Evolutionary conservation across 345 rosid species (phyloP).

Genomic region (Sapria himalayana): DNA sequence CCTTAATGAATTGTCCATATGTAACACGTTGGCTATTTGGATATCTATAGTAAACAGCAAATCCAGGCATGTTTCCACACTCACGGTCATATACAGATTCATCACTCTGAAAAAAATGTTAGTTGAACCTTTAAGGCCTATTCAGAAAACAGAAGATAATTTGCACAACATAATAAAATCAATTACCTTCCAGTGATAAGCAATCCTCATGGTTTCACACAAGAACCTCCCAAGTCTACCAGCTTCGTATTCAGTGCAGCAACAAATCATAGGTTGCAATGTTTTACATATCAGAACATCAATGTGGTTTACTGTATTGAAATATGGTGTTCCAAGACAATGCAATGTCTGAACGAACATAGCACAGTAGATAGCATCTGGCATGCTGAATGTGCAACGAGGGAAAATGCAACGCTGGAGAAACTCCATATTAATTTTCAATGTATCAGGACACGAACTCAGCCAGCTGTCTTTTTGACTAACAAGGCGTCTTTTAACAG

Average conservation of each 20-base stretch:
- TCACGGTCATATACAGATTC: conserved; percentile 89
- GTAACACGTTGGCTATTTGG: conserved; percentile 97
- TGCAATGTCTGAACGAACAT: conserved; percentile 96
- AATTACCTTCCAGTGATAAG: conserved; percentile 88
- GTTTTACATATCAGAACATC: conserved; percentile 95
- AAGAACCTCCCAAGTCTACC: conserved; percentile 93
- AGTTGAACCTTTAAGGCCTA: not conserved
- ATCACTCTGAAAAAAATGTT: conserved; percentile 39
- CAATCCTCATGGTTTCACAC: conserved; percentile 85
- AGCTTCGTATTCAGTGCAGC: conserved; percentile 97
- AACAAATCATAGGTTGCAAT: conserved; percentile 98
- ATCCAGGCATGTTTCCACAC: conserved; percentile 99
- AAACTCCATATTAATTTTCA: conserved; percentile 98
- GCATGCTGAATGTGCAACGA: conserved; percentile 99
- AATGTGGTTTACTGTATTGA: conserved; percentile 96
- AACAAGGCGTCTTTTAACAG: conserved; percentile 74
- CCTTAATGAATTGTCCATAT: conserved; percentile 97
- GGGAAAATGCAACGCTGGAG: conserved; percentile 98
- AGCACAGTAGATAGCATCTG: conserved; percentile 96
- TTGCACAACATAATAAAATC: not conserved
- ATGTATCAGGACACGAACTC: conserved; percentile 93
- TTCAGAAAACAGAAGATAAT: conserved; percentile 1
- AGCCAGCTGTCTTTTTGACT: conserved; percentile 92
- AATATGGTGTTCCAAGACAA: conserved; percentile 91
- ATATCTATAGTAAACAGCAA: conserved; percentile 89